Base-by-base conservation (phyloP, 2,329 filamentous ascomycete genomes). In the Calcarisporium arbuscula region DNA sequence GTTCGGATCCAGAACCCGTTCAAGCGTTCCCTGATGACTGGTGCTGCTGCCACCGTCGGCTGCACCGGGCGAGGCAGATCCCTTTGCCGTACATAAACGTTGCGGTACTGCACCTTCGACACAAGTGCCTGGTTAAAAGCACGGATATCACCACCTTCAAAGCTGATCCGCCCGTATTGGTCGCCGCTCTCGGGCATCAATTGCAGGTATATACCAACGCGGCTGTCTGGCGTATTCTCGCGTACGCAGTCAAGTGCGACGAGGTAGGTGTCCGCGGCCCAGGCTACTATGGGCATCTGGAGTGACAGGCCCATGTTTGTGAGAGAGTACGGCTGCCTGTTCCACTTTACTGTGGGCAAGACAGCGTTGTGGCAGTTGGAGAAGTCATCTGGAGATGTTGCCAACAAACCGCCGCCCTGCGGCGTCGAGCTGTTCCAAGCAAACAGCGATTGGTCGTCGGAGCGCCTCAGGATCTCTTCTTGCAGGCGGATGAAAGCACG, bases 401-500 rank as follows among this genome's bases (percentile, higher is more conserved):
- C n/a, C n/a, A n/a, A n/a, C n/a, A n/a, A n/a, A n/a, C n/a, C n/a
- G n/a, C n/a, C n/a, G n/a, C n/a, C n/a, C n/a, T n/a, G n/a, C n/a
- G n/a, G n/a, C n/a, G n/a, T n/a, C n/a, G n/a, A n/a, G n/a, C n/a
- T 26, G n/a, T 25, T 16, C 33, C 33, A 35, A 9, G 27, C 27
- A 28, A 35, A 30, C 20, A 35, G 17, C 3, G 33, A 30, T 6
- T 35, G 26, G 25, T 35, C 33, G 25, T 35, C 33, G 15, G 33
- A 30, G 21, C 21, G 26, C 25, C 25, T 28, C 18, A 35, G 17
- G n/a, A 52, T 51, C 27, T 52, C 44, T n/a, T 50, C 47, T 9
- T 51, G 45, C 1, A 52, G 39, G 3, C 50, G 34, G 14, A 44
- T 34, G 8, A 52, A 52, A 0, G 49, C 49, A 14, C 28, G 40